Base-by-base conservation (phyloP, 1,139 yeast species). In the Candida tropicalis region DNA sequence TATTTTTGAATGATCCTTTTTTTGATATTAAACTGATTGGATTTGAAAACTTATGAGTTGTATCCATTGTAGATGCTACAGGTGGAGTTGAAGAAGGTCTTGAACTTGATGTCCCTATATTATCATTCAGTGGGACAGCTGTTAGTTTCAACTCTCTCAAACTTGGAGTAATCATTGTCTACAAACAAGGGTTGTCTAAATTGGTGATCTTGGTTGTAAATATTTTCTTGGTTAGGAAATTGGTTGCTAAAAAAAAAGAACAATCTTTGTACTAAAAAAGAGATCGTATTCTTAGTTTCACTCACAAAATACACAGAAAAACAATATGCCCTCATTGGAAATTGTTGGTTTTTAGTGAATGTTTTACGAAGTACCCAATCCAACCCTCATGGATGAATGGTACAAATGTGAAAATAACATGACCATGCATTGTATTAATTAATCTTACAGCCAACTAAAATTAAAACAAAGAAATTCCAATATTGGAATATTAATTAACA, bases 201-300 rank as follows among this genome's bases (percentile, higher is more conserved):
- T 3, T 29, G 10, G n/a, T 13, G 12, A 29, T 29, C 18, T 5
- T 18, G 35, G 35, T 31, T 31, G 35, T 31, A 31, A 31, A 12
- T 10, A 18, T 6, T 18, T 29, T n/a, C n/a, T 31, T 25, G 20
- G 32, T 27, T 36, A 36, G 27, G 26, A 27, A 13, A 25, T 25
- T 36, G 39, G 39, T 36, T 36, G 39, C 39, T 16, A 36, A 36
- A 35, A 36, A 36, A 36, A 35, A 36, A n/a, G 10, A 25, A 6
- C 6, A 10, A 31, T 20, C 2, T 6, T 20, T 20, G 23, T 18
- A 18, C 22, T 5, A 7, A 5, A 18, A 4, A 18, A 5, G 7
- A 18, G 22, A n/a, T n/a, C n/a, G n/a, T n/a, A n/a, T n/a, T n/a
- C n/a, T n/a, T n/a, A n/a, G n/a, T n/a, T n/a, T n/a, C n/a, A n/a